A percentile compares a stretch with the other conserved stretches of the same genome.
Evolutionary conservation across 345 rosid species (phyloP).

Genomic region (Pelargonium nanum): DNA sequence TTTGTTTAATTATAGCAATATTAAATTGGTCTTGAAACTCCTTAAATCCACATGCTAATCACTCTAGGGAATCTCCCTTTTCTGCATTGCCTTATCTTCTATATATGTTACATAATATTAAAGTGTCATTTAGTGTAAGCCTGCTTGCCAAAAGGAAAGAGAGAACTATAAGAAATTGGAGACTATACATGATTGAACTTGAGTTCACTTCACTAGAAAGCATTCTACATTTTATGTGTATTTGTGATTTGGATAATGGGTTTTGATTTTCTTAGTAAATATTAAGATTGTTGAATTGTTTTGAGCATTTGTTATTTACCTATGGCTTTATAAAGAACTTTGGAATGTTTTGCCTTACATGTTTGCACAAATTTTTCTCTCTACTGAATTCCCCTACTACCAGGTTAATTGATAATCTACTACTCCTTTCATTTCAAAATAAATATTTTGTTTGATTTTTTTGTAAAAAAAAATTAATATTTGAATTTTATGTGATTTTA

Average conservation of each 20-base stretch:
- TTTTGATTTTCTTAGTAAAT: background rate
- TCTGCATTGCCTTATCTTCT: background rate
- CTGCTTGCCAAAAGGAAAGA: background rate
- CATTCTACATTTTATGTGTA: background rate
- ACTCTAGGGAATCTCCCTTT: slow-evolving; percentile 1
- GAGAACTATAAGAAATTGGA: background rate
- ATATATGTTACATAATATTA: too few species aligned
- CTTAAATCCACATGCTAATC: slow-evolving; percentile 3
- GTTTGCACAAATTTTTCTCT: too few species aligned
- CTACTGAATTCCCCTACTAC: too few species aligned
- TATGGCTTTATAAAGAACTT: background rate
- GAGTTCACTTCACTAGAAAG: background rate
- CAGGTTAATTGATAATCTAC: too few species aligned
- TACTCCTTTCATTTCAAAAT: too few species aligned
- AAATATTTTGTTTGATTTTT: too few species aligned
- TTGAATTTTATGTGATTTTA: too few species aligned
- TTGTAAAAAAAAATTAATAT: too few species aligned
- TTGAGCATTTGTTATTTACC: background rate
- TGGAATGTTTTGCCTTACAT: background rate
- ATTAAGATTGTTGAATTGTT: too few species aligned
- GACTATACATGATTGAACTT: background rate
- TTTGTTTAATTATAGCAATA: background rate
- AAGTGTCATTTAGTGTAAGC: background rate
- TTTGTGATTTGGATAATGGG: background rate
- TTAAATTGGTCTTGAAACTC: slow-evolving; percentile 1